A percentile compares a stretch with the other conserved stretches of the same genome.
Evolutionary conservation across 331 rosid species (phyloP).

Genomic region (Dryas integrifolia): DNA sequence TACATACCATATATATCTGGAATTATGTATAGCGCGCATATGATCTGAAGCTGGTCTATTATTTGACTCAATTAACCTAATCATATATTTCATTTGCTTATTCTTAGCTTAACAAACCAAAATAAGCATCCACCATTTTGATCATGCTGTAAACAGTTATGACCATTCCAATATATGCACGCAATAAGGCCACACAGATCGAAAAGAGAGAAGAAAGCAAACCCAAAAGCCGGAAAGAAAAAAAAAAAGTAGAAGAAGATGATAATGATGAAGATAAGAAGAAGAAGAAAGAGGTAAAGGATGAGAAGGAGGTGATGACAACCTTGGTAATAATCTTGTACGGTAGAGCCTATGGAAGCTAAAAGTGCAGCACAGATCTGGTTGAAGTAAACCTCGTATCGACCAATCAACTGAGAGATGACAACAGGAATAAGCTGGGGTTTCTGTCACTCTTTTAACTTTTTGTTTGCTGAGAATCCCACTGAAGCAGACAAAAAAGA

Average conservation of each 20-base stretch:
- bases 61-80: neutral
- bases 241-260: neutral
- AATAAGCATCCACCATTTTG: neutral
- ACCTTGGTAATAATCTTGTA: conserved; percentile 40
- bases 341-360: conserved; percentile 24
- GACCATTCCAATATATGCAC: neutral
- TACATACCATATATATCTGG: neutral
- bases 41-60: neutral
- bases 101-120: neutral
- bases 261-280: neutral
- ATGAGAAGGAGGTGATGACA: conserved; percentile 2
- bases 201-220: neutral
- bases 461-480: conserved; percentile 1
- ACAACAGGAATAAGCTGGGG: conserved; percentile 10
- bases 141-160: neutral
- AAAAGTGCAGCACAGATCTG: conserved; percentile 40
- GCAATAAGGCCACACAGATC: neutral
- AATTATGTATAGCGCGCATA: too few relatives aligned
- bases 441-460: conserved; percentile 23
- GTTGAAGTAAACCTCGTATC: conserved; percentile 35
- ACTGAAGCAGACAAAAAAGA: conserved; percentile 29
- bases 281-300: neutral
- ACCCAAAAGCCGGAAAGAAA: conserved; percentile 1
- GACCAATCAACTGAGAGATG: conserved; percentile 18
- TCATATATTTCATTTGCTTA: neutral